Conservation (phyloP, 2,329 filamentous ascomycete genomes). For the Colletotrichum neosansevieriae region DNA sequence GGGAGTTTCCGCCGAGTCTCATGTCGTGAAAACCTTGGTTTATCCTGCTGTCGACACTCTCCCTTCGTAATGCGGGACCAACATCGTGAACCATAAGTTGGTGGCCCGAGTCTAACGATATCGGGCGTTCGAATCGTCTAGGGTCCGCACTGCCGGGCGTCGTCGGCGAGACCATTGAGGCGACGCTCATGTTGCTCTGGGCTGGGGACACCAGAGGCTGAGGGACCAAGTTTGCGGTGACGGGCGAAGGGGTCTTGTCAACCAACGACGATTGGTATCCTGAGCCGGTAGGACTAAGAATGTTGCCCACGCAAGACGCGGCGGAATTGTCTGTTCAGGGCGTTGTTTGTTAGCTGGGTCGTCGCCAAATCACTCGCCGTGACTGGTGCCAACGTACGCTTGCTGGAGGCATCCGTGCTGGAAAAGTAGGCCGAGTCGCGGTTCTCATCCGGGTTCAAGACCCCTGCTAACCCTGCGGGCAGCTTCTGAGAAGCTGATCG, state of each 20-base stretch:
- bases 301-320: constrained; percentile 50
- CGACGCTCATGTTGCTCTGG: constrained; percentile 73
- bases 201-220: constrained; percentile 68
- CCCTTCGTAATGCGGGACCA: constrained; percentile 71
- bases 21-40: constrained; percentile 78
- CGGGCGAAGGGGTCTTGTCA: constrained; percentile 74
- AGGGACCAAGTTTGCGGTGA: constrained; percentile 62
- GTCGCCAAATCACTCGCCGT: constrained; percentile 31
- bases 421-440: constrained; percentile 59
- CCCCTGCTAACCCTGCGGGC: constrained; percentile 62
- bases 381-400: constrained; percentile 50
- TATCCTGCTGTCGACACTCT: constrained; percentile 84
- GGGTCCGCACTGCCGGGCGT: constrained; percentile 58
- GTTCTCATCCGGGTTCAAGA: constrained; percentile 64
- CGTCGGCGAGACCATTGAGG: constrained; percentile 74
- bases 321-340: constrained; percentile 56
- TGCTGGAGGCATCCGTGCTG: constrained; percentile 57
- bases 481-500: constrained; percentile 56
- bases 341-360: constrained; percentile 36
- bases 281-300: constrained; percentile 49
- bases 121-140: constrained; percentile 58
- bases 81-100: constrained; percentile 49
- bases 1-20: constrained; percentile 74
- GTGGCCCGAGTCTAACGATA: constrained; percentile 50
- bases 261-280: constrained; percentile 63